Evolutionary conservation across 2,329 filamentous ascomycete genomes (phyloP), one percentile per base, ranked within the genome.

Genomic region (Nothophaeocryptopus gaeumannii): DNA sequence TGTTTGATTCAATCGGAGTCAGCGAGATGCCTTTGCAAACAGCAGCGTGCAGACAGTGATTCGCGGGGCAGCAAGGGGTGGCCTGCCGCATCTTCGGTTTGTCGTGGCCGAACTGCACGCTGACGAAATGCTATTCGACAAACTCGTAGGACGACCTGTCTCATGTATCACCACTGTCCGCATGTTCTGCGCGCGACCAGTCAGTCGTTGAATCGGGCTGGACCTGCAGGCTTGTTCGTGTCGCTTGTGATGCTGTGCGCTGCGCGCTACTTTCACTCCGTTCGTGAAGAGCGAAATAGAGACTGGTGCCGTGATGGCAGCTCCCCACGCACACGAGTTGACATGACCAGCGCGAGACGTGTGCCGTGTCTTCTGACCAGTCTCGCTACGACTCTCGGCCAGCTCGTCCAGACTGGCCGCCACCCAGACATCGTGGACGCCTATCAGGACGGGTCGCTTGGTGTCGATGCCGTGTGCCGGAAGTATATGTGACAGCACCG

Each of bases 401-500:
- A 34, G 26, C 37, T 35, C 32, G 41, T 34, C 41, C 41, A 48
- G 38, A 42, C 38, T 20, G 45, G 26, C 35, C 51, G 46, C 47
- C 46, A 37, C 39, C 42, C 37, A 32, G 29, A 26, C 20, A 26
- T 26, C 20, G 20, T 26, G 20, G 20, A 26, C n/a, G 51, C 39
- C 39, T 41, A 47, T 44, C 43, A 41, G 36, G 37, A 49, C 42
- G 45, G 43, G 35, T 42, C 34, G 38, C 36, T 37, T 41, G 45
- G 51, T 51, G 47, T 55, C 46, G 46, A 50, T 55, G 46, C 26
- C 29, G 41, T 50, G 41, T 55, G 54, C 49, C 51, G 54, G 50
- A 50, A 53, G 51, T 39, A 42, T 33, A 51, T 51, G 33, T 40
- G 35, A 45, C 41, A 20, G 12, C 32, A 36, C 20, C 29, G 43